These are phyloP conservation scores for Chrysanthemum makinoi DNA, from an alignment of 129 eudicot genomes.

Conservation along the genomic window DNA sequence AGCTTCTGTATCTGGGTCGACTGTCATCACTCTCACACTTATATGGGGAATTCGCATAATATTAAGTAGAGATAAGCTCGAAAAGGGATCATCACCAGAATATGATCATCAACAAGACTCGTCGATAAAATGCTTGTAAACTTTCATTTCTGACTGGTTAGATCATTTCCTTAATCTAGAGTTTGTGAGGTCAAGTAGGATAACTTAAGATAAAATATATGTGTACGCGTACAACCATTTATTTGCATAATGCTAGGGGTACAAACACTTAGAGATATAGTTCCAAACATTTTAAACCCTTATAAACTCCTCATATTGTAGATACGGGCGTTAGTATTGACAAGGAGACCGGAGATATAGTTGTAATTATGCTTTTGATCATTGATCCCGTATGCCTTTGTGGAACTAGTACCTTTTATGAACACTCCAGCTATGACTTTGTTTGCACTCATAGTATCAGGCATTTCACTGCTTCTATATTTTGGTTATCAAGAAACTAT, in stretches of 20 bases:
- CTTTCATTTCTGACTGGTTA: conserved; percentile 7
- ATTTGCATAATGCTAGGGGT: background rate
- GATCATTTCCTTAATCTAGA: background rate
- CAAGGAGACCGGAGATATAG: conserved; percentile 2
- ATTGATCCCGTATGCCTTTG: conserved; percentile 15
- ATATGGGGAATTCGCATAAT: conserved; percentile 24
- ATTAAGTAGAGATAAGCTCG: conserved; percentile 7
- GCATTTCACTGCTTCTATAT: background rate
- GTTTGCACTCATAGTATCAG: conserved; percentile 12
- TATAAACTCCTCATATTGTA: background rate
- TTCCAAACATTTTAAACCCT: background rate
- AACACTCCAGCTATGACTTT: background rate
- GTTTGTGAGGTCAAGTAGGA: too few species aligned
- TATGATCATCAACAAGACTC: background rate
- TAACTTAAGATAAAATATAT: too few species aligned
- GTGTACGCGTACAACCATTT: too few species aligned
- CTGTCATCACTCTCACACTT: conserved; percentile 18
- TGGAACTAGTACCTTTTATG: conserved; percentile 7
- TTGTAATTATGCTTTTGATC: conserved; percentile 17
- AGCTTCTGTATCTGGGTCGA: conserved; percentile 28
- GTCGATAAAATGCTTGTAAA: background rate
- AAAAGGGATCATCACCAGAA: conserved; percentile 7
- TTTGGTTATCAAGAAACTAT: conserved; percentile 20
- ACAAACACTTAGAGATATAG: background rate
- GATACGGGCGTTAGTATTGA: conserved; percentile 27